phyloP scores from a whole-genome alignment of 805 yeast genomes.

The Grigorovia yakushimaensis region DNA sequence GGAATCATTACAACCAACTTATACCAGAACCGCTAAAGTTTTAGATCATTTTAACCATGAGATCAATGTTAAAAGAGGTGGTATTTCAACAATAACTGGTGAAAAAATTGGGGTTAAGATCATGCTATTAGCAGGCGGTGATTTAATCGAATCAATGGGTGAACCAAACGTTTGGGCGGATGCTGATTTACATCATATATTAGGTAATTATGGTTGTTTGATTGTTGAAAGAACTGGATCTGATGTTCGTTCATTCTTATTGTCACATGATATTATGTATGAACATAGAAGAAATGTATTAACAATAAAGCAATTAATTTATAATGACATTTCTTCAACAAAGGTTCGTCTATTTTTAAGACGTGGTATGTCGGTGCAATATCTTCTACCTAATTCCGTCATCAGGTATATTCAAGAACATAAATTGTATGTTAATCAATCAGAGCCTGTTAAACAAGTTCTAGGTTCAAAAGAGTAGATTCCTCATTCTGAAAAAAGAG shows the following conservation, averaged over 20 bases:
- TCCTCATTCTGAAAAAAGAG: too few species aligned
- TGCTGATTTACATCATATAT: slow-evolving; percentile 83
- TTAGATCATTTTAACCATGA: slow-evolving; percentile 95
- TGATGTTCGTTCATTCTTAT: slow-evolving; percentile 84
- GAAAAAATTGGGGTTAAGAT: slow-evolving; percentile 76
- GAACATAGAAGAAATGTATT: slow-evolving; percentile 89
- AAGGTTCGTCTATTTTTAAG: slow-evolving; percentile 87
- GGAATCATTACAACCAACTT: slow-evolving; percentile 88
- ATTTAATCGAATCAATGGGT: slow-evolving; percentile 97
- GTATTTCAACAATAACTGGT: slow-evolving; percentile 54
- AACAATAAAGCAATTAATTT: slow-evolving; percentile 90
- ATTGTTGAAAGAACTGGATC: slow-evolving; percentile 95
- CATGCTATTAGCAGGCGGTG: slow-evolving; percentile 97
- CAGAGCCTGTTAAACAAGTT: slow-evolving; percentile 92
- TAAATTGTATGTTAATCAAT: slow-evolving; percentile 69
- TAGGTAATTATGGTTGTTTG: slow-evolving; percentile 92
- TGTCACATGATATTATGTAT: slow-evolving; percentile 94
- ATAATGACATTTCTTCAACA: slow-evolving; percentile 92
- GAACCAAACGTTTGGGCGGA: slow-evolving; percentile 99
- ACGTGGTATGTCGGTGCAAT: slow-evolving; percentile 95
- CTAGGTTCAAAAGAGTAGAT: slow-evolving; percentile 20
- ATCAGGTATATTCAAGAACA: slow-evolving; percentile 93
- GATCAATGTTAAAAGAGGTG: slow-evolving; percentile 82
- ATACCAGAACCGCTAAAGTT: slow-evolving; percentile 90
- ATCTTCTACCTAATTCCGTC: slow-evolving; percentile 85